These are phyloP conservation scores for Pythium diclinum DNA, from an alignment of 352 stramenopile genomes.

Conservation along the genomic window DNA sequence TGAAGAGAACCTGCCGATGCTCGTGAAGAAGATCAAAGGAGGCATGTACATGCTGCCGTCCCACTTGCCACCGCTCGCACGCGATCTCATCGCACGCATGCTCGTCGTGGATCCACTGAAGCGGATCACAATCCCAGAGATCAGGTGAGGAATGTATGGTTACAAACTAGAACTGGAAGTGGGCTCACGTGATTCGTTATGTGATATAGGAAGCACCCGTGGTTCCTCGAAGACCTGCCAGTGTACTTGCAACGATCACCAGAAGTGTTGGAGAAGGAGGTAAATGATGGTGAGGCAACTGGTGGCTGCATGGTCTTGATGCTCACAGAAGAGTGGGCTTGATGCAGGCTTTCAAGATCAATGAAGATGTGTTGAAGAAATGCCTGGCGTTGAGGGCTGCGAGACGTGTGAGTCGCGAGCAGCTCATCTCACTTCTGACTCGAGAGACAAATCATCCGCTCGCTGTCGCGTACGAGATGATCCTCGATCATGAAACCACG, in stretches of 20 bases:
- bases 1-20: slow-evolving; percentile 97
- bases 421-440: slow-evolving; percentile 54
- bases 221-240: slow-evolving; percentile 98
- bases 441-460: slow-evolving; percentile 70
- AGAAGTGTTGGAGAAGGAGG: slow-evolving; percentile 95
- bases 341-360: slow-evolving; percentile 68
- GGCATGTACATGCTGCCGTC: slow-evolving; percentile 98
- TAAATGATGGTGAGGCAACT: slow-evolving; percentile 23
- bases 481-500: slow-evolving; percentile 97
- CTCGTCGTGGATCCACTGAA: slow-evolving; percentile 99
- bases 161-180: not conserved
- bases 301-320: not conserved
- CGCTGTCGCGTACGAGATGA: slow-evolving; percentile 96
- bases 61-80: slow-evolving; percentile 94
- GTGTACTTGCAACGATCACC: slow-evolving; percentile 96
- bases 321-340: not conserved
- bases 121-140: slow-evolving; percentile 98
- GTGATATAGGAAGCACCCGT: slow-evolving; percentile 88
- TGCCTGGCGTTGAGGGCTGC: slow-evolving; percentile 56
- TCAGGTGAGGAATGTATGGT: slow-evolving; percentile 53
- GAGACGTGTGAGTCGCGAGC: slow-evolving; percentile 46
- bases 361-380: slow-evolving; percentile 66
- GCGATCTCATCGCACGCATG: slow-evolving; percentile 97
- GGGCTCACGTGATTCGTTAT: not conserved
- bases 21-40: slow-evolving; percentile 99